These are phyloP conservation scores for Brassica rapa DNA, from an alignment of 345 rosid species.

Conservation along the genomic window DNA sequence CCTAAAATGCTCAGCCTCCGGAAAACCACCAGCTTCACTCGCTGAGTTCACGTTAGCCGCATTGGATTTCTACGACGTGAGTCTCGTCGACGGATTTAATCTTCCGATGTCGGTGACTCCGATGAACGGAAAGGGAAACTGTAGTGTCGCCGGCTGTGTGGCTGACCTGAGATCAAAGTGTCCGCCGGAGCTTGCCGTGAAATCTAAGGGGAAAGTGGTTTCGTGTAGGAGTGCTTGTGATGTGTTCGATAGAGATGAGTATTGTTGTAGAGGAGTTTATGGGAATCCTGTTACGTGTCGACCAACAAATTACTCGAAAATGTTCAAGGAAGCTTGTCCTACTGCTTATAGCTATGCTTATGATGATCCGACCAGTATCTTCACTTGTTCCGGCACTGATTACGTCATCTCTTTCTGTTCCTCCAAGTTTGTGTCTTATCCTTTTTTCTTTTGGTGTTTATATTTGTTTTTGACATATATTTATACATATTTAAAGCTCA, in stretches of 20 bases:
- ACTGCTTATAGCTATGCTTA: conserved; percentile 83
- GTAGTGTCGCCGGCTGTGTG: conserved; percentile 64
- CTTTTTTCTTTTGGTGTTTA: background rate
- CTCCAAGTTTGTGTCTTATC: conserved; percentile 45
- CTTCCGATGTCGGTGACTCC: conserved; percentile 64
- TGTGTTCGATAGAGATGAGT: conserved; percentile 81
- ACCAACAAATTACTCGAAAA: conserved; percentile 77
- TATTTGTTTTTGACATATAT: background rate
- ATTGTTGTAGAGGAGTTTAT: conserved; percentile 71
- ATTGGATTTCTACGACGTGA: conserved; percentile 71
- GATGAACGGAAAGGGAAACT: conserved; percentile 67
- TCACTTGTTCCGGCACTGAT: conserved; percentile 70
- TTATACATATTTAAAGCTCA: background rate
- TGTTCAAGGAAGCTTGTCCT: conserved; percentile 82
- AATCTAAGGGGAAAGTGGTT: conserved; percentile 57
- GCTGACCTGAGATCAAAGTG: conserved; percentile 57
- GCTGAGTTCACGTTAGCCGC: conserved; percentile 75
- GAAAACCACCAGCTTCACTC: conserved; percentile 71
- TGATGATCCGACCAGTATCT: conserved; percentile 80
- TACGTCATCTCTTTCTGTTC: conserved; percentile 75
- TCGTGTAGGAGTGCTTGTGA: conserved; percentile 92
- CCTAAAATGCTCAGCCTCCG: conserved; percentile 62
- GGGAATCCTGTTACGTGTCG: conserved; percentile 59
- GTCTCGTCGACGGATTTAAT: conserved; percentile 93
- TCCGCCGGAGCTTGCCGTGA: conserved; percentile 64